phyloP scores from a whole-genome alignment of 2,329 filamentous ascomycete genomes.

The Gyromitra esculenta region DNA sequence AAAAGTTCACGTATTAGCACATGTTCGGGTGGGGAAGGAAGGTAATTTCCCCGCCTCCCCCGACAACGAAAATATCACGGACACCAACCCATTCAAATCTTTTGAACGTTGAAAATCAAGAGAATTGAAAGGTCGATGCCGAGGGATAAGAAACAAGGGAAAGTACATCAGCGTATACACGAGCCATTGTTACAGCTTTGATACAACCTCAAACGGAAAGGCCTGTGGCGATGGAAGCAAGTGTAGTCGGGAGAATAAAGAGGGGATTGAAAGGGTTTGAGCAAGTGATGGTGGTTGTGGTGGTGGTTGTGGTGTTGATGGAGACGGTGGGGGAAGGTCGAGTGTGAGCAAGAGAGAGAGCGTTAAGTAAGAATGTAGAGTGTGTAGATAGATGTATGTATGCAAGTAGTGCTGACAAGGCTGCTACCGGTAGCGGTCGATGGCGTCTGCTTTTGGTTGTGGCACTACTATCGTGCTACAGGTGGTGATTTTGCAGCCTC shows the following conservation, averaged over 20 bases:
- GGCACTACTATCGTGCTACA: constrained; percentile 28
- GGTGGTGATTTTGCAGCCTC: constrained; percentile 37
- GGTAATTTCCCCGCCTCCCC: constrained; percentile 36
- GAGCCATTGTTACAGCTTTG: constrained; percentile 70
- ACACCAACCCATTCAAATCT: constrained; percentile 36
- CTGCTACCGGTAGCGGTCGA: constrained; percentile 41
- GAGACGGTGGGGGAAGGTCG: constrained; percentile 29
- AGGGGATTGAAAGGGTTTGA: constrained; percentile 24
- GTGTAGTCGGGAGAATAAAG: constrained; percentile 21
- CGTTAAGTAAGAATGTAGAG: constrained; percentile 6
- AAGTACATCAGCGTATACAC: constrained; percentile 80
- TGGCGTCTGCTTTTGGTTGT: constrained; percentile 31
- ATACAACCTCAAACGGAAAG: constrained; percentile 5
- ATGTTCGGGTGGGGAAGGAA: constrained; percentile 33
- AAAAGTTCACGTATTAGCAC: constrained; percentile 46
- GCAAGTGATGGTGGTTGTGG: constrained; percentile 27
- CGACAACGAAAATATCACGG: constrained; percentile 24
- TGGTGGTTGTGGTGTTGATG: constrained; percentile 32
- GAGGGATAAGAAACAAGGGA: constrained; percentile 41
- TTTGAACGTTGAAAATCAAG: constrained; percentile 41
- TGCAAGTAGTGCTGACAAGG: constrained; percentile 51
- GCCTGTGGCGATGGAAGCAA: constrained; percentile 14
- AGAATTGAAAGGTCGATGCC: constrained; percentile 33
- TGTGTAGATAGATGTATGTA: constrained; percentile 41
- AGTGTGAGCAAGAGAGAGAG: constrained; percentile 38